Evolutionary conservation across 2,329 filamentous ascomycete genomes (phyloP).

Genomic region (Sporothrix protearum): DNA sequence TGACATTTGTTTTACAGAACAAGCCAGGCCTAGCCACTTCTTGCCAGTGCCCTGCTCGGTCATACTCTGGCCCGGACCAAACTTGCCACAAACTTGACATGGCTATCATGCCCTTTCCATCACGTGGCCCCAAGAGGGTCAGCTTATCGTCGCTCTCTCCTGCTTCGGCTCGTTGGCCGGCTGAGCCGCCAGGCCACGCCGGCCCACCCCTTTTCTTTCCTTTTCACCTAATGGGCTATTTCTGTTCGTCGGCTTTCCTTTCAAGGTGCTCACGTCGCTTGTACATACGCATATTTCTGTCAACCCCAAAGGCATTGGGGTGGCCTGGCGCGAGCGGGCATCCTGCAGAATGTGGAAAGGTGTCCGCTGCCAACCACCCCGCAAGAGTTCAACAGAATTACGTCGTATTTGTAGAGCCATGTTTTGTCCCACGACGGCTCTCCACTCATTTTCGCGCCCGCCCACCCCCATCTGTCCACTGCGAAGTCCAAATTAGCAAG

Average conservation of each 20-base stretch:
- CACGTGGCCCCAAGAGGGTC: neutral
- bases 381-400: neutral
- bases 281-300: no score
- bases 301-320: neutral
- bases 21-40: no score
- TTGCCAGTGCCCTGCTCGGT: no score
- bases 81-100: neutral
- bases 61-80: neutral
- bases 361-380: neutral
- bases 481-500: neutral
- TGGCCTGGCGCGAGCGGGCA: neutral
- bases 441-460: neutral
- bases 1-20: neutral
- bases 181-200: neutral
- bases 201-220: neutral
- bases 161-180: neutral
- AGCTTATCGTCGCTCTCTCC: neutral
- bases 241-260: neutral
- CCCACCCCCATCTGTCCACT: neutral
- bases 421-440: neutral
- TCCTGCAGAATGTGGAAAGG: constrained; percentile 17
- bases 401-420: no score
- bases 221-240: neutral
- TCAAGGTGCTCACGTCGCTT: neutral
- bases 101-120: neutral